These are phyloP conservation scores for Apodospora peruviana DNA, from an alignment of 495 filamentous ascomycete species.

Conservation along the genomic window DNA sequence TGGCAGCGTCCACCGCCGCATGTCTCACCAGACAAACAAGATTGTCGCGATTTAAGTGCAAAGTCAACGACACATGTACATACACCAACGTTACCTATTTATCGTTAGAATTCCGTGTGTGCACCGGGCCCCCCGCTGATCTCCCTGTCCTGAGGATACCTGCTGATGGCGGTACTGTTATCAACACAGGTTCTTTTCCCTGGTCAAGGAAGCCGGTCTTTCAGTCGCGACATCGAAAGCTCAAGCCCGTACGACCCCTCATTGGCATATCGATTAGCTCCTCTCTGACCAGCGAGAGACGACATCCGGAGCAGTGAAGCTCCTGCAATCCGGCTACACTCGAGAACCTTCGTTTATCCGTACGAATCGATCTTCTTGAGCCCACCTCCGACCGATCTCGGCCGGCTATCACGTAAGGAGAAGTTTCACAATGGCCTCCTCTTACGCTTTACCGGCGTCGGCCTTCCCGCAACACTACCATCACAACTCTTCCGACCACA, in stretches of 20 bases:
- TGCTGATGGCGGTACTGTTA: too few relatives aligned
- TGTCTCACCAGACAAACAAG: slow-evolving; percentile 5
- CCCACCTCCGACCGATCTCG: too few relatives aligned
- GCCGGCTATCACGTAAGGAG: too few relatives aligned
- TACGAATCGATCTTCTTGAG: too few relatives aligned
- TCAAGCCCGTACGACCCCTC: slow-evolving; percentile 1
- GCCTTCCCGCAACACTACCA: slow-evolving; percentile 42
- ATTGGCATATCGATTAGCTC: background rate
- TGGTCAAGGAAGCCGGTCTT: too few relatives aligned
- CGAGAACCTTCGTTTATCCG: too few relatives aligned
- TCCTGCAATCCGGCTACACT: slow-evolving; percentile 8
- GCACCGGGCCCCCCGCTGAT: too few relatives aligned
- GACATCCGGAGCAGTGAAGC: slow-evolving; percentile 16
- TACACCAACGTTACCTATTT: slow-evolving; percentile 3
- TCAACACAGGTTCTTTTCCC: too few relatives aligned
- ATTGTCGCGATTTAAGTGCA: slow-evolving; percentile 8
- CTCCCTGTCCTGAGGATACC: too few relatives aligned
- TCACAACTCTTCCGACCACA: slow-evolving; percentile 27
- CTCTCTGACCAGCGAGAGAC: slow-evolving; percentile 11
- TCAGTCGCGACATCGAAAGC: background rate
- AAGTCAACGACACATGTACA: slow-evolving; percentile 4
- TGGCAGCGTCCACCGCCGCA: slow-evolving; percentile 1
- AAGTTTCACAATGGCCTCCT: slow-evolving; percentile 43
- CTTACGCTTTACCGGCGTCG: slow-evolving; percentile 46
- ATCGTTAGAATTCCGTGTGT: background rate